phyloP scores from a whole-genome alignment of 352 stramenopile genomes.

The Globisporangium viniferum region DNA sequence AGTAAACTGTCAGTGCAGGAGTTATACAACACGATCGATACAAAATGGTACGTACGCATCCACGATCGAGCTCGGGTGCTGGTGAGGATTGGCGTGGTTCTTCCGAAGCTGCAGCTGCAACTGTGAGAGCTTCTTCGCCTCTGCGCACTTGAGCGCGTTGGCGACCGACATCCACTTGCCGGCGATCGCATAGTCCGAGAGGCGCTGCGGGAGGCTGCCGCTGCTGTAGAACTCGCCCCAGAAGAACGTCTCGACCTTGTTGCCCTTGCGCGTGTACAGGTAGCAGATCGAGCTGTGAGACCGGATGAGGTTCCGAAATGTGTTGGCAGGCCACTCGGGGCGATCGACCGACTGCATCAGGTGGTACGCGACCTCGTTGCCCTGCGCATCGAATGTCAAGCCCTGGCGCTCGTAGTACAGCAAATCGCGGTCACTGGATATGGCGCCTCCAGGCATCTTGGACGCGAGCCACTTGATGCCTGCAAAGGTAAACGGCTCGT shows the following conservation, averaged over 20 bases:
- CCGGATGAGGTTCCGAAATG: slow-evolving; percentile 25
- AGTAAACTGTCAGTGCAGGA: no score
- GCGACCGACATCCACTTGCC: slow-evolving; percentile 34
- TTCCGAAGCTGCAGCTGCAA: background rate
- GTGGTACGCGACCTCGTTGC: slow-evolving; percentile 40
- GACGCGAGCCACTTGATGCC: slow-evolving; percentile 42
- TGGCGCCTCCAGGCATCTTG: slow-evolving; percentile 22
- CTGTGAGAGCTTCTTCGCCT: slow-evolving; percentile 10
- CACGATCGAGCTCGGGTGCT: no score
- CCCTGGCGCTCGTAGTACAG: slow-evolving; percentile 51
- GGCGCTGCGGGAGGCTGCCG: slow-evolving; percentile 23
- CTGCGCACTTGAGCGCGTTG: slow-evolving; percentile 22
- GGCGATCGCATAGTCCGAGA: slow-evolving; percentile 32
- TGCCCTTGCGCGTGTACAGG: slow-evolving; percentile 19
- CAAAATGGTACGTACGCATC: background rate
- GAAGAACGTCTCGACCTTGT: slow-evolving; percentile 31
- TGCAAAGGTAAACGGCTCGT: slow-evolving; percentile 35
- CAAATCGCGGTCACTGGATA: slow-evolving; percentile 34
- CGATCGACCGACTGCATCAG: slow-evolving; percentile 42
- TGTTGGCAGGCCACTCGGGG: slow-evolving; percentile 23
- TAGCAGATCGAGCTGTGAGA: slow-evolving; percentile 30
- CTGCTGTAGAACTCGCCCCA: slow-evolving; percentile 29
- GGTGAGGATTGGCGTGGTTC: no score
- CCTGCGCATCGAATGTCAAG: slow-evolving; percentile 25
- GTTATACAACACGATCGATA: no score